Percentiles rank a stretch among this genome's conserved stretches.
Evolutionary conservation across 371 early-diverging fungal species (phyloP).

Genomic region (Coemansia sp.): DNA sequence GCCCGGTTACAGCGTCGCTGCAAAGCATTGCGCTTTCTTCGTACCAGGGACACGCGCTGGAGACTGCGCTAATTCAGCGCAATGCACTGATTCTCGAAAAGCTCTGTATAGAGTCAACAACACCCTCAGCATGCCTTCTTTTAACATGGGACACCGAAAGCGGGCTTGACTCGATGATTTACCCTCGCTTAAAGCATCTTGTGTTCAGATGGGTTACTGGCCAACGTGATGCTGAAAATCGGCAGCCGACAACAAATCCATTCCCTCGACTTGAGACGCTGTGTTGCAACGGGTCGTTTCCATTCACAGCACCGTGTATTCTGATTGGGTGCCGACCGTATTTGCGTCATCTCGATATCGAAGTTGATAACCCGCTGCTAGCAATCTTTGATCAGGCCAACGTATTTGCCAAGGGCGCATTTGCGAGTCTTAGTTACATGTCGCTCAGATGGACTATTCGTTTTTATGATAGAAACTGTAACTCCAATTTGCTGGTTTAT

Average conservation of each 20-base stretch:
- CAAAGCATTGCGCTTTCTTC: not conserved
- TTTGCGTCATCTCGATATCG: not conserved
- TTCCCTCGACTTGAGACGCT: slow-evolving; percentile 2
- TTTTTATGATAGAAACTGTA: not conserved
- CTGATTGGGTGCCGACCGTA: not conserved
- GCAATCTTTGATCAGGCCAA: not conserved
- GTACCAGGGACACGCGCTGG: not conserved
- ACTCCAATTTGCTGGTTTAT: not conserved
- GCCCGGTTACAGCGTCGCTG: not conserved
- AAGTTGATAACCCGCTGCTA: not conserved
- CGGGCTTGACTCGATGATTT: not conserved
- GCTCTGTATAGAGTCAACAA: not conserved
- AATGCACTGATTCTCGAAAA: not conserved
- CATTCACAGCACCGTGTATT: not conserved
- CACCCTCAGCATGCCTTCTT: no score
- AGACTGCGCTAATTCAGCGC: not conserved
- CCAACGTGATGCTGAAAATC: not conserved
- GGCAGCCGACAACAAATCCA: not conserved
- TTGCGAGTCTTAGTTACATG: not conserved
- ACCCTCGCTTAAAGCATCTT: not conserved
- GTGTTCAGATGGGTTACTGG: not conserved
- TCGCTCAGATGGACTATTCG: not conserved
- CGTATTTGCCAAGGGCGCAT: not conserved
- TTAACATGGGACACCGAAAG: not conserved
- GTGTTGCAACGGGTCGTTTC: not conserved